Base-by-base conservation (phyloP, 2,329 filamentous ascomycete species). In the Sclerotinia subarctica region DNA sequence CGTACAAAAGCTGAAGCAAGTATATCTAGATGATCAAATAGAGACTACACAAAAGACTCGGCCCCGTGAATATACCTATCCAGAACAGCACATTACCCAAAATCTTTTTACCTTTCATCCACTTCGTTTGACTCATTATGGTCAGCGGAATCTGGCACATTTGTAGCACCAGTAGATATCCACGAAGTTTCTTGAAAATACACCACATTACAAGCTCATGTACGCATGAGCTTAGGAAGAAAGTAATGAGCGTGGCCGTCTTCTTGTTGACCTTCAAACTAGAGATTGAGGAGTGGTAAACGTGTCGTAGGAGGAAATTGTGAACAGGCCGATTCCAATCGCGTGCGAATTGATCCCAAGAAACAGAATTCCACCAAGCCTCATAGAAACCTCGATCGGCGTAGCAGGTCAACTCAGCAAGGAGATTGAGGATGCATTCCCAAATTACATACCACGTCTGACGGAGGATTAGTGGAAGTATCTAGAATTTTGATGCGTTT, bases 301-400 rank as follows among this genome's bases (percentile, higher is more conserved):
- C 91, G 74, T 94, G 91, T 19, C 91, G 84, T 2, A 93, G 82
- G 38, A 94, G 80, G 77, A 94, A 94, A 73, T 90, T 68, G 38
- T 93, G 90, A 5, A 94, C 90, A 0, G 91, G 90, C n/a, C 87
- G 81, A 76, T 94, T 94, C 91, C 91, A 94, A 76, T 93, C 90
- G 51, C 91, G 83, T 5, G 91, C 90, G 74, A 91, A 94, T 75
- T 93, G 88, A 74, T 93, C 90, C 86, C 88, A 92, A 0, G 85
- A 86, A 3, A 85, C 80, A 70, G 81, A 83, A 72, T 88, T 88
- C 86, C 86, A 88, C 86, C 86, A 89, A 60, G 84, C 83, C 51
- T 84, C 82, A 73, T 88, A 88, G 78, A 93, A 93, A 70, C 87
- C 89, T 58, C 91, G 86, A 76, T 94, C 91, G 5, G 91, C 90